Evolutionary conservation across 371 early-diverging fungal genomes (phyloP), one percentile per base, ranked within the genome.

Genomic region (Mortierella sp.): DNA sequence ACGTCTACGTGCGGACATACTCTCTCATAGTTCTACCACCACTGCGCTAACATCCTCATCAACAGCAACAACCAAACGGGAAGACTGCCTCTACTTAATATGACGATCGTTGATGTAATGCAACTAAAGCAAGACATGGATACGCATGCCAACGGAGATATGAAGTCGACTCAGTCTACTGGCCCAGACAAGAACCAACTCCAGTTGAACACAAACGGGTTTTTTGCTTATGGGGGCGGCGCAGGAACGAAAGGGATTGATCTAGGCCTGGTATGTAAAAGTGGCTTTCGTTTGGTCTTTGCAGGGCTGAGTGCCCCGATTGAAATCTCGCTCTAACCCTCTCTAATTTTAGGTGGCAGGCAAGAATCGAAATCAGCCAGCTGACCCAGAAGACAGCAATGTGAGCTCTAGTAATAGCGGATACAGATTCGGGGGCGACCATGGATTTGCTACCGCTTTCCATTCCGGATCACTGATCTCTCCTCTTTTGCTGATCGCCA

Each of bases 1-100:
- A 20, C 37, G 12, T 20, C 39, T n/a, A 45, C 12, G 45, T 45
- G 0, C 12, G 4, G 18, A 12, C 18, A 12, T 37, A 8, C 18
- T 37, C 39, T 30, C 18, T 61, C 35, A 1, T 45, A 73, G 64
- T 73, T 68, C 28, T 73, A 73, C 30, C 74, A 73, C 37, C 74
- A 73, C 35, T 73, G 74, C 28, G 74, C 74, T 1, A 73, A 73
- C 28, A 68, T 73, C 12, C 14, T 67, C 58, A 73, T 73, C 26
- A 58, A 65, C 12, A 49, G 66, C 35, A 66, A 60, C 37, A 66
- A 51, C 11, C 28, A 22, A 39, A 64, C 54, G 2, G 72, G 72
- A 6, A 57, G 24, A 18, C 40, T 73, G 10, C 74, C 74, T 1
- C 37, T 40, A n/a, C 37, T 73, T 18, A 43, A 73, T 28, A 73